Conservation (phyloP, 768 basidiomycete genomes). For the Obba rivulosa region DNA sequence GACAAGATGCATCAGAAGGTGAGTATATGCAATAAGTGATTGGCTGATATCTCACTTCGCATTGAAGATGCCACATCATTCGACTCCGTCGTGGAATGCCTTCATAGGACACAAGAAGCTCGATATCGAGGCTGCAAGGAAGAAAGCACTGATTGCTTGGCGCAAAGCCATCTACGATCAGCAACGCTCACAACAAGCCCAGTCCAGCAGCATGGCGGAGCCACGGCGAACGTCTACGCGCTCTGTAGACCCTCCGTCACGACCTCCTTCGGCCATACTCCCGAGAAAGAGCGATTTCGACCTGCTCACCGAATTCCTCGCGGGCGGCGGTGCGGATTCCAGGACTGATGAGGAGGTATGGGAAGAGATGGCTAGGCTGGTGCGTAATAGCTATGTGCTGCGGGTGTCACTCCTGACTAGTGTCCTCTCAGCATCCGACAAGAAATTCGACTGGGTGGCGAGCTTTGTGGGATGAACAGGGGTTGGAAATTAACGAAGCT, state of each 20-base stretch:
- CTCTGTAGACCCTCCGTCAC: not conserved
- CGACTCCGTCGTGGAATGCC: not conserved
- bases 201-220: not conserved
- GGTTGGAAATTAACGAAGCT: too few species aligned
- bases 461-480: too few species aligned
- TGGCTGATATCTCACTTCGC: slow-evolving; percentile 44
- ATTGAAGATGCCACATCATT: slow-evolving; percentile 25
- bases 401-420: not conserved
- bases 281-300: slow-evolving; percentile 36
- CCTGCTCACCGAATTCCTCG: slow-evolving; percentile 50
- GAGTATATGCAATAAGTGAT: slow-evolving; percentile 31
- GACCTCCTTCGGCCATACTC: not conserved
- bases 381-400: slow-evolving; percentile 19
- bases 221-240: too few species aligned
- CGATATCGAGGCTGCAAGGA: not conserved
- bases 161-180: not conserved
- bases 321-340: slow-evolving; percentile 42
- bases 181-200: not conserved
- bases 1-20: slow-evolving; percentile 44
- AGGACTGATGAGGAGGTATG: slow-evolving; percentile 47
- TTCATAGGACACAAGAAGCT: not conserved
- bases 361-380: slow-evolving; percentile 42
- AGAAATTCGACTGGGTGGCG: too few species aligned
- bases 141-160: not conserved
- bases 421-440: too few species aligned